Conservation (phyloP, 352 stramenopile species). For the Plasmopara halstedii region DNA sequence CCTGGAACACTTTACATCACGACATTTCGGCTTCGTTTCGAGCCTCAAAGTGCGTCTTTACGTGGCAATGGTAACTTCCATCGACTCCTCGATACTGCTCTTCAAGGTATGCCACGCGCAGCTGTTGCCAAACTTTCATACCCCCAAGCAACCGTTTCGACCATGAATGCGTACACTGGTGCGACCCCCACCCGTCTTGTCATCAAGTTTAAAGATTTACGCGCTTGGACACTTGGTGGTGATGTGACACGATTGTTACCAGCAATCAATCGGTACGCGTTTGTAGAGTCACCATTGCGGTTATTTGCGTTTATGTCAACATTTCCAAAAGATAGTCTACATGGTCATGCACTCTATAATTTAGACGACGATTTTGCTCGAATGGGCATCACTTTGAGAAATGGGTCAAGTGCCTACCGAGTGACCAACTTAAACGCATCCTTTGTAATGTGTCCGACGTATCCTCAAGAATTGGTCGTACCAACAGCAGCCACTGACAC, state of each 20-base stretch:
- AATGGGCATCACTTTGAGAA: slow-evolving; percentile 56
- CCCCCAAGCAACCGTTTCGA: slow-evolving; percentile 32
- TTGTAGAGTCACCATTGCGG: slow-evolving; percentile 58
- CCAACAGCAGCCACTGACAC: slow-evolving; percentile 51
- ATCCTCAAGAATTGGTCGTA: slow-evolving; percentile 68
- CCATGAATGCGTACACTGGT: slow-evolving; percentile 11
- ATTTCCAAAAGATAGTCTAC: slow-evolving; percentile 21
- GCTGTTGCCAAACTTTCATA: slow-evolving; percentile 66
- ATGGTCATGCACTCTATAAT: slow-evolving; percentile 60
- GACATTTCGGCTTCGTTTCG: slow-evolving; percentile 64
- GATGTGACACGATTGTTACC: slow-evolving; percentile 58
- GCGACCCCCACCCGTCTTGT: slow-evolving; percentile 47
- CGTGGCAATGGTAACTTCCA: slow-evolving; percentile 39
- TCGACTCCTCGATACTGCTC: slow-evolving; percentile 47
- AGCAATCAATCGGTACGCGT: slow-evolving; percentile 62
- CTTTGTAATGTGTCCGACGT: slow-evolving; percentile 77
- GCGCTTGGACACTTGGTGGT: slow-evolving; percentile 58
- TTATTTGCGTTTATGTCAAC: slow-evolving; percentile 59
- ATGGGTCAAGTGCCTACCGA: slow-evolving; percentile 27
- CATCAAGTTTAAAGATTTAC: slow-evolving; percentile 76
- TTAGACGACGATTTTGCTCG: slow-evolving; percentile 56
- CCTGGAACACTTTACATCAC: slow-evolving; percentile 56
- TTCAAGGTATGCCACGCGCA: slow-evolving; percentile 52
- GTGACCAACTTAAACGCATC: slow-evolving; percentile 56
- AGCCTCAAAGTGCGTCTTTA: slow-evolving; percentile 43